phyloP scores from a whole-genome alignment of 2,329 filamentous ascomycete genomes.

The Lachnellula subtilissima region DNA sequence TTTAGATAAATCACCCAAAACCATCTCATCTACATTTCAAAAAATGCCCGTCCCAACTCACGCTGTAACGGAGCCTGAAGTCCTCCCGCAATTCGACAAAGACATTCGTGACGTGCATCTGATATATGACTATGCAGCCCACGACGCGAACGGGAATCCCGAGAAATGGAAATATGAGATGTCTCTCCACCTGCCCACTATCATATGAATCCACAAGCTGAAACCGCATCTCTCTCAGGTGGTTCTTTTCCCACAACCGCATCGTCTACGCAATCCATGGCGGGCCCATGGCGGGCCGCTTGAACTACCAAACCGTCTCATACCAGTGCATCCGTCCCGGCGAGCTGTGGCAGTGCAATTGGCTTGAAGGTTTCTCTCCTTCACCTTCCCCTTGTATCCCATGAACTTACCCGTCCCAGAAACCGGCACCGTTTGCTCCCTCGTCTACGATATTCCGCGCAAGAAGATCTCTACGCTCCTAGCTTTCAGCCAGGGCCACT shows the following conservation, averaged over 20 bases:
- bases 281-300: conserved; percentile 52
- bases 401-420: conserved; percentile 31
- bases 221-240: conserved; percentile 8
- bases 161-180: conserved; percentile 59
- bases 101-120: conserved; percentile 51
- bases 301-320: conserved; percentile 49
- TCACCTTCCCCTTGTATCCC: not conserved
- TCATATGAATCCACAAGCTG: not conserved
- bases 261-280: conserved; percentile 57
- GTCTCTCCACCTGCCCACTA: conserved; percentile 25
- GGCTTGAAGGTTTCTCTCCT: conserved; percentile 41
- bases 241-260: conserved; percentile 51
- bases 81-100: conserved; percentile 37
- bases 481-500: conserved; percentile 51
- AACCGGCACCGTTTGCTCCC: conserved; percentile 51
- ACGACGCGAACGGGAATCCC: conserved; percentile 42
- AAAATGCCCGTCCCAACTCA: conserved; percentile 19
- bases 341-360: conserved; percentile 56
- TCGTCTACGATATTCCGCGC: conserved; percentile 50
- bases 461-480: conserved; percentile 48
- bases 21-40: not conserved
- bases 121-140: conserved; percentile 52
- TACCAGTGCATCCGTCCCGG: conserved; percentile 55
- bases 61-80: conserved; percentile 5
- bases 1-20: too few relatives aligned